Percentiles rank a stretch among this genome's conserved stretches.
These are phyloP conservation scores for Macrotyloma uniflorum DNA, from an alignment of 306 rosid genomes.

Conservation along the genomic window DNA sequence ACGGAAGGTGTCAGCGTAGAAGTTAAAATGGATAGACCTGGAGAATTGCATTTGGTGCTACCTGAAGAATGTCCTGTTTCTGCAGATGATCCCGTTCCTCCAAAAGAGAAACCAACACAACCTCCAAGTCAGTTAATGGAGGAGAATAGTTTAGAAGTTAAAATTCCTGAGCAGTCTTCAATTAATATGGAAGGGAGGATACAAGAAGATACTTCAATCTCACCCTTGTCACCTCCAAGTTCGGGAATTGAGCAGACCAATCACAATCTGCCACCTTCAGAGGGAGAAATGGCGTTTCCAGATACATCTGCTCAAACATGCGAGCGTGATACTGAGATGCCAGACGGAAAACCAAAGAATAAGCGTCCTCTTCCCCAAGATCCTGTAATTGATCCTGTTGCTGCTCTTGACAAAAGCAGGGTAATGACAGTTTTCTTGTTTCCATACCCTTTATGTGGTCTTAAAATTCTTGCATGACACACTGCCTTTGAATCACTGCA, in stretches of 20 bases:
- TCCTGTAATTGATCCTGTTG: constrained; percentile 76
- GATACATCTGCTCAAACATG: constrained; percentile 40
- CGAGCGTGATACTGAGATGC: constrained; percentile 48
- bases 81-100: constrained; percentile 40
- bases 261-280: constrained; percentile 43
- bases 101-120: constrained; percentile 27
- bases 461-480: constrained; percentile 33
- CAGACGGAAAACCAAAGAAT: constrained; percentile 55
- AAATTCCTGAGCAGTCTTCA: constrained; percentile 40
- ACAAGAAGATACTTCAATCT: constrained; percentile 39
- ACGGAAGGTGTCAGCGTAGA: constrained; percentile 31
- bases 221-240: constrained; percentile 41
- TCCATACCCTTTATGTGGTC: constrained; percentile 22
- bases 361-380: constrained; percentile 71
- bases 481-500: constrained; percentile 50
- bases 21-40: constrained; percentile 11
- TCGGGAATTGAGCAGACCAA: constrained; percentile 49
- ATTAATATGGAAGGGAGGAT: constrained; percentile 45
- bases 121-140: constrained; percentile 45
- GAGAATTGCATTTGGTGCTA: constrained; percentile 29
- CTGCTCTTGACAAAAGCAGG: constrained; percentile 94
- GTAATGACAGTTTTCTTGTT: constrained; percentile 50
- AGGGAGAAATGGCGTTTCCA: constrained; percentile 49
- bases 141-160: constrained; percentile 47
- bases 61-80: constrained; percentile 38